Evolutionary conservation across 768 basidiomycete genomes (phyloP).

Genomic region (Trametes gibbosa): DNA sequence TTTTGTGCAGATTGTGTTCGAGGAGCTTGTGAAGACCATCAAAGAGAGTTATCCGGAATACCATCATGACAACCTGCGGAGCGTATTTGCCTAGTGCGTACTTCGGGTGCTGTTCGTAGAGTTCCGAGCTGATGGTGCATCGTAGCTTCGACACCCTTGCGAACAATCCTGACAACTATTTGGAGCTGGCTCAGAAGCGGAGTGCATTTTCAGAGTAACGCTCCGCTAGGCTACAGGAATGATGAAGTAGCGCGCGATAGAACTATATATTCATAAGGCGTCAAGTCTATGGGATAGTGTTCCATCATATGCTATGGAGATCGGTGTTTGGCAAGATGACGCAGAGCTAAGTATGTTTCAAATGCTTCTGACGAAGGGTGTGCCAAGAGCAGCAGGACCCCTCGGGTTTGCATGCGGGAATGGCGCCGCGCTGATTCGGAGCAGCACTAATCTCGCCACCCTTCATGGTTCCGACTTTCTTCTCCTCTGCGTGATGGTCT

Average conservation of each 20-base stretch:
- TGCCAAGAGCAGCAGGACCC: constrained; percentile 23
- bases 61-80: constrained; percentile 57
- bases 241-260: neutral
- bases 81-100: constrained; percentile 59
- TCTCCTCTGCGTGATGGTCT: constrained; percentile 24
- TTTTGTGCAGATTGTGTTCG: constrained; percentile 60
- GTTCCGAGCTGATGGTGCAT: neutral
- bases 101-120: too few relatives aligned
- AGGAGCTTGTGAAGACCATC: constrained; percentile 59
- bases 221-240: neutral
- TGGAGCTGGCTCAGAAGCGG: constrained; percentile 12
- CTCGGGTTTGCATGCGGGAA: constrained; percentile 27
- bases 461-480: constrained; percentile 25
- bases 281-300: neutral
- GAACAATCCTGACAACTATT: constrained; percentile 3
- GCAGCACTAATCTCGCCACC: constrained; percentile 21
- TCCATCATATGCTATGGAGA: constrained; percentile 2
- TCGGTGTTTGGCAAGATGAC: neutral
- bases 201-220: constrained; percentile 1
- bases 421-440: constrained; percentile 21
- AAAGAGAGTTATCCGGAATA: constrained; percentile 61
- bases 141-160: constrained; percentile 15
- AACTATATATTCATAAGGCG: too few relatives aligned
- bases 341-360: neutral
- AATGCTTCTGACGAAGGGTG: constrained; percentile 24